A percentile compares a stretch with the other conserved stretches of the same genome.
phyloP scores from a whole-genome alignment of 2,329 filamentous ascomycete genomes.

The Penicillium sp. region DNA sequence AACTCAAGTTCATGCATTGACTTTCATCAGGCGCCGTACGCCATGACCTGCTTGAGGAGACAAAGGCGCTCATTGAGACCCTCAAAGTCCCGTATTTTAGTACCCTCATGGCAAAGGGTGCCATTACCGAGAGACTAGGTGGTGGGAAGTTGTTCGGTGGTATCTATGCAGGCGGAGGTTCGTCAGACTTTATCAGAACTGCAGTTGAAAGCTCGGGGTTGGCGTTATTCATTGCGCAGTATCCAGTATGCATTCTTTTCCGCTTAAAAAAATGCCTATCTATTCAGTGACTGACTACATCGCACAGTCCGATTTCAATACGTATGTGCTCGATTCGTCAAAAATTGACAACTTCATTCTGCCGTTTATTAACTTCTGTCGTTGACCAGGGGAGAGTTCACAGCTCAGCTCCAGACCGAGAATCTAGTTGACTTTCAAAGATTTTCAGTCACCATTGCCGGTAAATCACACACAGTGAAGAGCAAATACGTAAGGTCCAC shows the following conservation, averaged over 20 bases:
- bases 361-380: not conserved
- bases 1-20: not conserved
- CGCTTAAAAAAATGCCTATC: too few relatives aligned
- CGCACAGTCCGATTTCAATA: slow-evolving; percentile 11
- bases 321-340: too few relatives aligned
- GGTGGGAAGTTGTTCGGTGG: slow-evolving; percentile 5
- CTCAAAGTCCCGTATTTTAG: slow-evolving; percentile 7
- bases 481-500: slow-evolving; percentile 4
- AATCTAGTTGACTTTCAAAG: slow-evolving; percentile 12
- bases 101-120: slow-evolving; percentile 9
- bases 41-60: not conserved
- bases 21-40: not conserved
- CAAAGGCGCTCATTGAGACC: not conserved
- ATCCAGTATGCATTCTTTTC: not conserved
- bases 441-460: slow-evolving; percentile 7
- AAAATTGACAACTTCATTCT: too few relatives aligned
- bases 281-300: not conserved
- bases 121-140: not conserved
- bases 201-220: slow-evolving; percentile 5
- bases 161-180: slow-evolving; percentile 3
- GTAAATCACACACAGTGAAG: not conserved
- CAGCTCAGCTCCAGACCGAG: not conserved
- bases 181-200: not conserved
- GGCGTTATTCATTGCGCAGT: not conserved
- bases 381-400: slow-evolving; percentile 6